Evolutionary conservation across 257 asterid genomes (phyloP).

Genomic region (Solanum habrochaites): DNA sequence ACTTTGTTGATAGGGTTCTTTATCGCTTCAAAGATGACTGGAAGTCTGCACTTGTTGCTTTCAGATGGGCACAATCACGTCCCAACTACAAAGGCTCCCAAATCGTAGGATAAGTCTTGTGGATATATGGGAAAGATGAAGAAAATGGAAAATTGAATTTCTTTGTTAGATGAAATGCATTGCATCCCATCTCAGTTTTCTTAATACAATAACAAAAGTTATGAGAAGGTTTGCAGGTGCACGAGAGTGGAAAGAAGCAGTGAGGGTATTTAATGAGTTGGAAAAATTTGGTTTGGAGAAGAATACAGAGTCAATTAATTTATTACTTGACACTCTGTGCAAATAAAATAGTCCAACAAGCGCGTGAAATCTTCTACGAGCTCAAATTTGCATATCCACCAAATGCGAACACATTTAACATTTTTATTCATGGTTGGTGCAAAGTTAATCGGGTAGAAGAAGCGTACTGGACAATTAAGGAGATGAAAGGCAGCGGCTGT

Average conservation of each 20-base stretch:
- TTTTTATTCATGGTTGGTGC: slow-evolving; percentile 88
- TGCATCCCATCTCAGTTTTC: slow-evolving; percentile 24
- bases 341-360: slow-evolving; percentile 58
- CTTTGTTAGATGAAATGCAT: slow-evolving; percentile 39
- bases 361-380: slow-evolving; percentile 48
- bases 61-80: slow-evolving; percentile 63
- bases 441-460: slow-evolving; percentile 68
- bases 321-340: slow-evolving; percentile 73
- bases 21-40: slow-evolving; percentile 80
- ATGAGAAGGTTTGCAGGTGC: slow-evolving; percentile 80
- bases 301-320: slow-evolving; percentile 64
- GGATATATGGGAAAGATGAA: slow-evolving; percentile 77
- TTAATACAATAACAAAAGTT: slow-evolving; percentile 48
- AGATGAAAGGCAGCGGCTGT: slow-evolving; percentile 70
- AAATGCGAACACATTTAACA: slow-evolving; percentile 61
- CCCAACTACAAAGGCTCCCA: slow-evolving; percentile 34
- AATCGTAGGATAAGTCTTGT: slow-evolving; percentile 55
- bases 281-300: slow-evolving; percentile 51
- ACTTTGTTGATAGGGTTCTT: slow-evolving; percentile 39
- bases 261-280: slow-evolving; percentile 44
- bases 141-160: slow-evolving; percentile 57
- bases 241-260: slow-evolving; percentile 69
- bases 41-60: slow-evolving; percentile 75
- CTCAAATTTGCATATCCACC: slow-evolving; percentile 52
- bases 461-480: slow-evolving; percentile 88